A percentile compares a stretch with the other conserved stretches of the same genome.
Evolutionary conservation across 495 filamentous ascomycete genomes (phyloP).

Genomic region (Daldinia loculata): DNA sequence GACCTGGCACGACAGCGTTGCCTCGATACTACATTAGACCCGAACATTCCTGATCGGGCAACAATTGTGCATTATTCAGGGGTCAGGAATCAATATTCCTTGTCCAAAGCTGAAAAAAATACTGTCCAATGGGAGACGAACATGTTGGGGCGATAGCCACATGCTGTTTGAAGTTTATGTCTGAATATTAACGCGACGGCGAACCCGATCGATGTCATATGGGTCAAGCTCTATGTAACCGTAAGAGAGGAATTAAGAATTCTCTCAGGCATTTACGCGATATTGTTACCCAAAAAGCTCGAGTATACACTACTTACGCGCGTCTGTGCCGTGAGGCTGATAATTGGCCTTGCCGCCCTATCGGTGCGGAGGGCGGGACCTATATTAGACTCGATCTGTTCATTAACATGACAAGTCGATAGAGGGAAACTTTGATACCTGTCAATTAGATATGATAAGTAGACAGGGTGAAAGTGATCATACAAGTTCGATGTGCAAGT

Average conservation of each 20-base stretch:
- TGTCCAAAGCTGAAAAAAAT: background rate
- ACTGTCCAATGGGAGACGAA: background rate
- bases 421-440: no score
- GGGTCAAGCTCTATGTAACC: no score
- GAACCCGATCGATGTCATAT: background rate
- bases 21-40: background rate
- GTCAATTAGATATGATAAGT: background rate
- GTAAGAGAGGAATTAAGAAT: no score
- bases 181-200: constrained; percentile 1
- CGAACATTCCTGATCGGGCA: background rate
- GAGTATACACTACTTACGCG: background rate
- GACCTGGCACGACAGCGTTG: background rate
- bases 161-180: background rate
- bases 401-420: no score
- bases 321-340: background rate
- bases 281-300: no score
- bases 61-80: background rate
- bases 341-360: background rate
- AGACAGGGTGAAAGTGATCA: no score
- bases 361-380: background rate
- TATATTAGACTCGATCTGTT: background rate
- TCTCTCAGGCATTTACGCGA: no score
- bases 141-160: background rate
- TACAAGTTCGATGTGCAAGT: no score
- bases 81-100: background rate